Evolutionary conservation across 148 eudicot genomes (phyloP), one percentile per base, ranked within the genome.

Genomic region (Euryodendron excelsum): DNA sequence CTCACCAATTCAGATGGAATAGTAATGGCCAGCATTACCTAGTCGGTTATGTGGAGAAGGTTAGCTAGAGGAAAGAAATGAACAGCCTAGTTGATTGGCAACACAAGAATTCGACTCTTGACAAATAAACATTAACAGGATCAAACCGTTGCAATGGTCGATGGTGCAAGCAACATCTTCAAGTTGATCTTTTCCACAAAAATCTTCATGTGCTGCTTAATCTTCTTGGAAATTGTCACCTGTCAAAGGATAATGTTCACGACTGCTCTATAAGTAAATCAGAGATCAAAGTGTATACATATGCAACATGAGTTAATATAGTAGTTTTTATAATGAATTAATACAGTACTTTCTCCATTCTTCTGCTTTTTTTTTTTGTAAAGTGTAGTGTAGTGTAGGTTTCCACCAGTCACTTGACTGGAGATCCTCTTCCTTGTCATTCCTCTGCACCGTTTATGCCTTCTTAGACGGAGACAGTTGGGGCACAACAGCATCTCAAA

Each of bases 131-230:
- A 72, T 27, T n/a, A 74, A 12, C 0, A 37, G 5, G 7, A 27
- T 67, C 69, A 28, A 77, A 82, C 84, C 77, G 80, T 72, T 9
- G 74, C 84, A 39, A 82, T 73, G 2, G 80, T 82, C 1, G 84
- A 37, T 2, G 84, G 84, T 77, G 84, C 77, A 64, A 82, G 31
- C 28, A 78, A 20, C 80, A 63, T 73, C 69, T 82, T 82, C 59
- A 77, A 58, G 77, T 82, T 82, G 56, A 82, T 53, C 27, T 77
- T 82, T 34, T 73, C 73, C 0, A 69, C 28, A 52, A 63, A 62
- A 21, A 1, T 31, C 61, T 77, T 56, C 41, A 82, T 31, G 8
- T 63, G 20, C 37, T 64, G 37, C 73, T 33, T 41, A 39, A 82
- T 63, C 33, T 65, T 77, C 28, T 66, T 44, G 44, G 30, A 36